These are phyloP conservation scores for Aureobasidium melanogenum DNA, from an alignment of 2,329 filamentous ascomycete species.

Conservation along the genomic window DNA sequence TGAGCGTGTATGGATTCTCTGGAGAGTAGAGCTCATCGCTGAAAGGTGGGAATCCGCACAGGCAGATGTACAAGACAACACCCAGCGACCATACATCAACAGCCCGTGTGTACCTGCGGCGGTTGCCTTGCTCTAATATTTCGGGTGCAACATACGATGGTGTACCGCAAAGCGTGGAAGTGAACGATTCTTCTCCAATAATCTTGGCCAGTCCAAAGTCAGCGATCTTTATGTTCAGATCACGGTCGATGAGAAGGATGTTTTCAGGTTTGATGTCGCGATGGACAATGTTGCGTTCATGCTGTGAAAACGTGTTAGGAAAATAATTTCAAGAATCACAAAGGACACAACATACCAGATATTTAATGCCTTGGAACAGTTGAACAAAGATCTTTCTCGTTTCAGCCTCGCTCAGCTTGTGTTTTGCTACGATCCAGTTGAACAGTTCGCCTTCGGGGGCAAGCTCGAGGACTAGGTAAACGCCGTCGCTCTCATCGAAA, in stretches of 20 bases:
- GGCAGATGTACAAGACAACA: slow-evolving; percentile 94
- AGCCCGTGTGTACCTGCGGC: slow-evolving; percentile 84
- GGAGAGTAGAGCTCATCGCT: slow-evolving; percentile 77
- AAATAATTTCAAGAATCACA: not conserved
- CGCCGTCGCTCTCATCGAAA: slow-evolving; percentile 82
- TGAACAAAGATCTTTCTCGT: slow-evolving; percentile 82
- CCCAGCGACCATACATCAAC: slow-evolving; percentile 96
- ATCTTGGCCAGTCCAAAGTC: slow-evolving; percentile 98
- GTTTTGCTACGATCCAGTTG: slow-evolving; percentile 85
- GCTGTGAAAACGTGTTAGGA: slow-evolving; percentile 43
- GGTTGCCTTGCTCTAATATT: slow-evolving; percentile 72
- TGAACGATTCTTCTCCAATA: slow-evolving; percentile 96
- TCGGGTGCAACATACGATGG: slow-evolving; percentile 86
- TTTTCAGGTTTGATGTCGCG: slow-evolving; percentile 98
- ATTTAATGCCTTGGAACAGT: slow-evolving; percentile 88
- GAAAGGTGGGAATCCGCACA: slow-evolving; percentile 95
- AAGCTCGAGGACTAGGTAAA: slow-evolving; percentile 85
- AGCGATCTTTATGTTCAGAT: slow-evolving; percentile 80
- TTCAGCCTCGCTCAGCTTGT: slow-evolving; percentile 77
- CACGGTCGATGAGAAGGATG: slow-evolving; percentile 78
- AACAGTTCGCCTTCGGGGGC: slow-evolving; percentile 91
- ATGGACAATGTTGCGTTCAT: slow-evolving; percentile 94
- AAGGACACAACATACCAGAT: slow-evolving; percentile 57
- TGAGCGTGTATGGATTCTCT: slow-evolving; percentile 78
- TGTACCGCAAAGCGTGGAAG: slow-evolving; percentile 90